These are phyloP conservation scores for Umbilicus rupestris DNA, from an alignment of 164 flowering plant genomes.

Conservation along the genomic window DNA sequence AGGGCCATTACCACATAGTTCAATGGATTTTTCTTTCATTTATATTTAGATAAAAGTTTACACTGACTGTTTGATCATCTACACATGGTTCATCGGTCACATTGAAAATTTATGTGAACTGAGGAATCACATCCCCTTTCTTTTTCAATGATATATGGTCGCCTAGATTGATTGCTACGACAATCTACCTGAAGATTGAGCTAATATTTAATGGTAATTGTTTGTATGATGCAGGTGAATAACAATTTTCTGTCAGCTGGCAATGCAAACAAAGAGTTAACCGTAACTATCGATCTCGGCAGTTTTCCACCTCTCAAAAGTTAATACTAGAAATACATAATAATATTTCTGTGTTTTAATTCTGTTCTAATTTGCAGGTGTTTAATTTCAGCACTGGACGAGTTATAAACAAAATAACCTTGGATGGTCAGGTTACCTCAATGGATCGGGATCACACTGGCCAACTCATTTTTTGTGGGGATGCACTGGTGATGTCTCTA, in stretches of 20 bases:
- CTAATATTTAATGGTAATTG: constrained; percentile 1
- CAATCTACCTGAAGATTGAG: background rate
- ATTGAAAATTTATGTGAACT: background rate
- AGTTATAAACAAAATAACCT: constrained; percentile 14
- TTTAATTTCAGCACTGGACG: constrained; percentile 4
- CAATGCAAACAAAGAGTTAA: constrained; percentile 14
- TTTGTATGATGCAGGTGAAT: constrained; percentile 46
- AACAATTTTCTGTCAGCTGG: constrained; percentile 7
- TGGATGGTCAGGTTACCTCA: constrained; percentile 4
- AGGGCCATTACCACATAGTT: too few species aligned
- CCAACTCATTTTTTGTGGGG: constrained; percentile 88
- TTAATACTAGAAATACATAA: constrained; percentile 41
- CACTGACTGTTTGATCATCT: background rate
- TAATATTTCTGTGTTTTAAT: constrained; percentile 31
- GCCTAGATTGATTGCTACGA: background rate
- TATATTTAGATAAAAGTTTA: background rate
- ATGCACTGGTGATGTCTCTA: constrained; percentile 39
- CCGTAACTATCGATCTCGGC: background rate
- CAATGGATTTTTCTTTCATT: background rate
- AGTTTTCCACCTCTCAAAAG: background rate
- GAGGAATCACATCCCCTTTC: background rate
- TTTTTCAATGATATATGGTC: background rate
- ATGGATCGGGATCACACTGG: constrained; percentile 80
- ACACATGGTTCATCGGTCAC: background rate
- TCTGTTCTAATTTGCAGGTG: background rate